Percentiles rank a stretch among this genome's conserved stretches.
Evolutionary conservation across 768 basidiomycete genomes (phyloP).

Genomic region (Trametes elegans): DNA sequence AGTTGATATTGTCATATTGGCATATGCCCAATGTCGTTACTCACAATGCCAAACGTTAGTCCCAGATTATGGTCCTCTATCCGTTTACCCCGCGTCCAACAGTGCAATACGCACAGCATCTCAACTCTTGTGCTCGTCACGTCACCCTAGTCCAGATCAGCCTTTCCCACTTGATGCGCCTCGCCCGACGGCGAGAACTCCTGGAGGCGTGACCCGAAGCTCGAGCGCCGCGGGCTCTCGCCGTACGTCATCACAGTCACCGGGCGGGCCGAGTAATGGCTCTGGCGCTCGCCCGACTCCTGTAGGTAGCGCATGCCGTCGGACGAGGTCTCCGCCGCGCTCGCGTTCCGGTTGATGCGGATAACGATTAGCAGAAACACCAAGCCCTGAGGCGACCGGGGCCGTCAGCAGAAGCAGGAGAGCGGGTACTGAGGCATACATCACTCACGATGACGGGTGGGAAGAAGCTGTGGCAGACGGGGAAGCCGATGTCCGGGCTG

Average conservation of each 20-base stretch:
- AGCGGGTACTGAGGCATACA: not conserved
- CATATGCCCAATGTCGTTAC: too few species aligned
- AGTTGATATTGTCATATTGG: too few species aligned
- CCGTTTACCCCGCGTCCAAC: too few species aligned
- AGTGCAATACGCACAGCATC: too few species aligned
- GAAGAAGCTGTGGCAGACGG: slow-evolving; percentile 12
- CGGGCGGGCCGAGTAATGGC: slow-evolving; percentile 1
- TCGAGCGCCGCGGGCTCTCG: slow-evolving; percentile 1
- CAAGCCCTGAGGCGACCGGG: not conserved
- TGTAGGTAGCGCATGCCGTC: slow-evolving; percentile 6
- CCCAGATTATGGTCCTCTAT: too few species aligned
- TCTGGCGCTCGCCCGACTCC: slow-evolving; percentile 2
- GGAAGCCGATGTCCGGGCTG: slow-evolving; percentile 11
- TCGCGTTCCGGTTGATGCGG: slow-evolving; percentile 7
- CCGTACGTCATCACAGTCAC: not conserved
- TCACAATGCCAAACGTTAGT: too few species aligned
- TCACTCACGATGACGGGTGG: slow-evolving; percentile 10
- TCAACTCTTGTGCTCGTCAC: too few species aligned
- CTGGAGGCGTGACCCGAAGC: slow-evolving; percentile 1
- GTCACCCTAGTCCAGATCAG: too few species aligned
- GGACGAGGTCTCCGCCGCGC: not conserved
- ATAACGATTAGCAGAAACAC: slow-evolving; percentile 13
- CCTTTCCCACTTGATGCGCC: not conserved
- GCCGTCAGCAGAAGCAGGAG: not conserved
- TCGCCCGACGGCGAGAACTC: not conserved